phyloP scores from a whole-genome alignment of 306 rosid species.

The Pueraria montana region DNA sequence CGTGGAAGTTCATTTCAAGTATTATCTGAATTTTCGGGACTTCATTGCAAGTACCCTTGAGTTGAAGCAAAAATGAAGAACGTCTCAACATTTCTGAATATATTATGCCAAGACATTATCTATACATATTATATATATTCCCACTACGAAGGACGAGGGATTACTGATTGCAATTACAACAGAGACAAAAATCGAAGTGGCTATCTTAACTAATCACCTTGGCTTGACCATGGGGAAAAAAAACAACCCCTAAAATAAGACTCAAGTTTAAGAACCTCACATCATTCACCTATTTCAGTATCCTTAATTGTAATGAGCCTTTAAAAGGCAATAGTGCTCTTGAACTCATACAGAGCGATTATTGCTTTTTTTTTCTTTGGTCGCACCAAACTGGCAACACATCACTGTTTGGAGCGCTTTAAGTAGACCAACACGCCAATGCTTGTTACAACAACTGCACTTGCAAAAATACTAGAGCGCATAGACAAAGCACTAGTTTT shows the following conservation, averaged over 20 bases:
- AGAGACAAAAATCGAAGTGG: slow-evolving; percentile 26
- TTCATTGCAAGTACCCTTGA: neutral
- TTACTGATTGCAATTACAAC: slow-evolving; percentile 40
- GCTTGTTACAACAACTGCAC: slow-evolving; percentile 69
- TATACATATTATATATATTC: slow-evolving; percentile 43
- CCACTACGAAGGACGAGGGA: slow-evolving; percentile 29
- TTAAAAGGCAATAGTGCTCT: slow-evolving; percentile 36
- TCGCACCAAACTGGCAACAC: slow-evolving; percentile 6
- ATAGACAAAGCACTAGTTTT: slow-evolving; percentile 48
- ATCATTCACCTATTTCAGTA: slow-evolving; percentile 29
- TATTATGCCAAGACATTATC: slow-evolving; percentile 16
- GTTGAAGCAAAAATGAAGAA: slow-evolving; percentile 24
- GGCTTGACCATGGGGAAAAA: slow-evolving; percentile 8
- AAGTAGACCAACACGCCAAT: slow-evolving; percentile 70
- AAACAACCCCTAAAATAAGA: slow-evolving; percentile 29
- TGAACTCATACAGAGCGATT: slow-evolving; percentile 30
- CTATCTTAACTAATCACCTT: slow-evolving; percentile 32
- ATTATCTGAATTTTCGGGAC: neutral
- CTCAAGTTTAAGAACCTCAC: slow-evolving; percentile 30
- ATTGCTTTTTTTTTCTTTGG: slow-evolving; percentile 12
- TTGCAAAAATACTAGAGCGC: slow-evolving; percentile 66
- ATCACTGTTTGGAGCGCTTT: slow-evolving; percentile 70
- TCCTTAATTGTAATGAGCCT: slow-evolving; percentile 18
- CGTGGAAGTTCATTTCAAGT: neutral
- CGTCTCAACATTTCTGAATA: slow-evolving; percentile 1